These are phyloP conservation scores for Pythium sp. DNA, from an alignment of 352 stramenopile species.

Conservation along the genomic window DNA sequence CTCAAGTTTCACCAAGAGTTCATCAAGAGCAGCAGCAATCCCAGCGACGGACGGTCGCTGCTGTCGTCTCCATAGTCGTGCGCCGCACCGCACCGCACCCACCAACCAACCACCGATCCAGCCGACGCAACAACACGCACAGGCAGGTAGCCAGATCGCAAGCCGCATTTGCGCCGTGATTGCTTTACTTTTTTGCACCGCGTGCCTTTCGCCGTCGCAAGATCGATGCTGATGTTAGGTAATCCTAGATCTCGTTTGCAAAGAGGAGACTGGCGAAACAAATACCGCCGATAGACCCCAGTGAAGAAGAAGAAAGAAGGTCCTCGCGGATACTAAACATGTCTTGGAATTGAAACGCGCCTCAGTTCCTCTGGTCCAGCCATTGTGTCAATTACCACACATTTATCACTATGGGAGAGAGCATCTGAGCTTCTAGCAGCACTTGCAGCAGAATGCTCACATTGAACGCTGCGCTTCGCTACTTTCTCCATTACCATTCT, in stretches of 20 bases:
- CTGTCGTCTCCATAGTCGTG: conserved; percentile 1
- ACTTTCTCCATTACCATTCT: background rate
- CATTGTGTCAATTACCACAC: background rate
- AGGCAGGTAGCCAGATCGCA: background rate
- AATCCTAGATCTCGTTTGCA: background rate
- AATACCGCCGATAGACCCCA: background rate
- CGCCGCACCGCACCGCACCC: background rate
- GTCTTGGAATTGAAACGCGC: background rate
- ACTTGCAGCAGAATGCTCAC: background rate
- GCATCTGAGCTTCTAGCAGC: too few species aligned
- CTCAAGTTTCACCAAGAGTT: conserved; percentile 54
- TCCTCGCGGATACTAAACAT: background rate
- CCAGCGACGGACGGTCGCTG: background rate
- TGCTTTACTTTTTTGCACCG: background rate
- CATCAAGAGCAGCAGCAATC: conserved; percentile 23
- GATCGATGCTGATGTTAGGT: background rate
- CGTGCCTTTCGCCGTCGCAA: background rate
- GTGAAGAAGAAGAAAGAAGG: background rate
- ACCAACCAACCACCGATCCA: background rate
- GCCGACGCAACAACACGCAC: background rate
- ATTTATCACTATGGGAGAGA: background rate
- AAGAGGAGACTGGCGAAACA: background rate
- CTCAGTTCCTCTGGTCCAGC: background rate
- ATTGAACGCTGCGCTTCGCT: background rate
- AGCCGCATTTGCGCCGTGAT: background rate